Evolutionary conservation across 2,329 filamentous ascomycete species (phyloP).

Genomic region (Verticillium isaacii): DNA sequence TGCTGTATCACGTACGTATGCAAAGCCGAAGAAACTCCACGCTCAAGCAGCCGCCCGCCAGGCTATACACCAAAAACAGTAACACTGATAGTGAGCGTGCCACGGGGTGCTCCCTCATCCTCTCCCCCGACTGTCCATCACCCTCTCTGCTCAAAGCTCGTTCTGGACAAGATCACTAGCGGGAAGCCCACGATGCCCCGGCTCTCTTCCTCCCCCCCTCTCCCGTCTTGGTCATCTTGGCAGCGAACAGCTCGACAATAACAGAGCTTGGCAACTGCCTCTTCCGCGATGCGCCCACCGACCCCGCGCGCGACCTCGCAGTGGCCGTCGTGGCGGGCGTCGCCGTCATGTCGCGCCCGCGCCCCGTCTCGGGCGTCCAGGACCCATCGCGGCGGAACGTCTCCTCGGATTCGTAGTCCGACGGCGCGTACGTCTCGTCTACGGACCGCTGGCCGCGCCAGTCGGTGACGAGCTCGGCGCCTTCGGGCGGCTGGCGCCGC

Average conservation of each 20-base stretch:
- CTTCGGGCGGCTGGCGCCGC: neutral
- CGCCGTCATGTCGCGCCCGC: neutral
- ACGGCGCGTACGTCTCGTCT: neutral
- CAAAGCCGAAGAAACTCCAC: too few relatives aligned
- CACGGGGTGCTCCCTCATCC: too few relatives aligned
- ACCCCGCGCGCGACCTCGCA: neutral
- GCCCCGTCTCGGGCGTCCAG: neutral
- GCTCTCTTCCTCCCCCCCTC: neutral
- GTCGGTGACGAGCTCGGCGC: neutral
- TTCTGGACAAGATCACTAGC: too few relatives aligned
- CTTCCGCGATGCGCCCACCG: neutral
- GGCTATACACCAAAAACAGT: too few relatives aligned
- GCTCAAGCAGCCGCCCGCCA: too few relatives aligned
- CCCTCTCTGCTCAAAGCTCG: too few relatives aligned
- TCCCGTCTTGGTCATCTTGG: conserved; percentile 2
- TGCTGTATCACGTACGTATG: too few relatives aligned
- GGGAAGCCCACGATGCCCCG: neutral
- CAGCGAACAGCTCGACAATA: neutral
- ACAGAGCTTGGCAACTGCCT: conserved; percentile 2
- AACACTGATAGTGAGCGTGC: too few relatives aligned
- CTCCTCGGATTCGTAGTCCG: neutral
- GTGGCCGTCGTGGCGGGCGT: neutral
- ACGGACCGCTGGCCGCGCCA: neutral
- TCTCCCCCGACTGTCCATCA: too few relatives aligned
- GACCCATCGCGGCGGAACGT: neutral